Base-by-base conservation (phyloP, 352 stramenopile species). In the Phytophthora lateralis region DNA sequence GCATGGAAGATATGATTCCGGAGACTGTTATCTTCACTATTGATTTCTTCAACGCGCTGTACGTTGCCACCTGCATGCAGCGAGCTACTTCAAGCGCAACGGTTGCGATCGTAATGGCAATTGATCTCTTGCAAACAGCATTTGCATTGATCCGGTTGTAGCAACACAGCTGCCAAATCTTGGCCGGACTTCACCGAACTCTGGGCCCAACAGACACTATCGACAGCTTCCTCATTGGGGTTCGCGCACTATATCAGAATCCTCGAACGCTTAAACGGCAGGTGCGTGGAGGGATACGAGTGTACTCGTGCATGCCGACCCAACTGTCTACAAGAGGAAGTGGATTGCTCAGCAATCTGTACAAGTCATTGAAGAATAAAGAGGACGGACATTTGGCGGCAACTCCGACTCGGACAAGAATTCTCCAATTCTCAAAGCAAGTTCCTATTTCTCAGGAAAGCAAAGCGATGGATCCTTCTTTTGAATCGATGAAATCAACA, bases 11-110 rank as follows among this genome's bases (percentile, higher is more conserved):
- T 27, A 50, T 77, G 44, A 52, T 78, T 2, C 76, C 70, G 0
- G 66, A 78, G 53, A 24, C 70, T 5, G 54, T 78, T n/a, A 68
- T 80, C 10, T 78, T 80, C 37, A 71, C 71, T 0, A 70, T 73
- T 18, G 66, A 82, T 15, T 55, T 82, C 27, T 82, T 80, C 57
- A 74, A 80, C 29, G 35, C 66, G 3, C 39, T 85, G 10, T 85
- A 78, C 39, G 17, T 80, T 7, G 59, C 66, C 2, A 66, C 53
- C 3, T 77, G 67, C 39, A 80, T 82, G 63, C 64, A 80, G n/a
- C 58, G 39, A 7, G 56, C 63, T 5, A 49, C 52, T 15, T 68
- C 65, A 11, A 32, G 24, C 1, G 27, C 26, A 10, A 61, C 59
- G 0, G 37, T 61, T n/a, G 32, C 14, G 2, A 20, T 51, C 2